Evolutionary conservation across 495 filamentous ascomycete species (phyloP).

Genomic region (Trichocladium uniseriatum): DNA sequence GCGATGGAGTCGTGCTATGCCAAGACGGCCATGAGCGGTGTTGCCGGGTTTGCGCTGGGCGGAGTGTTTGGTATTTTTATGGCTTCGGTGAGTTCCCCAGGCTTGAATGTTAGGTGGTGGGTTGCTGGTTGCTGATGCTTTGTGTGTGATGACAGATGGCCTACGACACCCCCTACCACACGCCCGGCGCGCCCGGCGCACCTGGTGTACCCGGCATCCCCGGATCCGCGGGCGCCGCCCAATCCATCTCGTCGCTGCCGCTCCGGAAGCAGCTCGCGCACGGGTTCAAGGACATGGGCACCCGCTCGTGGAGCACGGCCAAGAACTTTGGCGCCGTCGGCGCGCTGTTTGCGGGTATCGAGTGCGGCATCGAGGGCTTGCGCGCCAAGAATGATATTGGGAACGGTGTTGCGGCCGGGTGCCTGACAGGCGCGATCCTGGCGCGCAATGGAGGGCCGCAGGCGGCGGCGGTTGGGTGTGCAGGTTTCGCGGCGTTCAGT

Average conservation of each 20-base stretch:
- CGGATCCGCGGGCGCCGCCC: conserved; percentile 21
- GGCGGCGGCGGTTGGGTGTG: conserved; percentile 81
- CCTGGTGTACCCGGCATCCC: conserved; percentile 5
- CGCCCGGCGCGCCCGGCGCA: conserved; percentile 7
- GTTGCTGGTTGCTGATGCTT: no score
- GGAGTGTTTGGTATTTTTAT: conserved; percentile 93
- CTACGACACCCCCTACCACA: conserved; percentile 28
- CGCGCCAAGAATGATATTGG: conserved; percentile 88
- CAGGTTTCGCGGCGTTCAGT: conserved; percentile 91
- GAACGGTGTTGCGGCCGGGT: conserved; percentile 82
- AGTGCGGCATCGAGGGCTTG: conserved; percentile 89
- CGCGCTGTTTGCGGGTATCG: conserved; percentile 80
- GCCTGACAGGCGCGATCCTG: conserved; percentile 81
- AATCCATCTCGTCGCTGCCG: conserved; percentile 64
- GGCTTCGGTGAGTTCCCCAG: conserved; percentile 70
- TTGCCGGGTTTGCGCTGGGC: conserved; percentile 81
- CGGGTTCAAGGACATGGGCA: conserved; percentile 92
- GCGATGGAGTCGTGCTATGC: conserved; percentile 83
- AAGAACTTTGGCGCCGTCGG: conserved; percentile 94
- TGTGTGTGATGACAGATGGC: no score
- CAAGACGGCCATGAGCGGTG: conserved; percentile 75
- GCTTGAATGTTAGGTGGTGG: no score
- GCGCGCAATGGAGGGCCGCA: conserved; percentile 81
- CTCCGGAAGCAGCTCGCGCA: conserved; percentile 66
- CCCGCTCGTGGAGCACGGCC: conserved; percentile 70